Conservation (phyloP, 2,329 filamentous ascomycete genomes). For the Aspergillus sp. region DNA sequence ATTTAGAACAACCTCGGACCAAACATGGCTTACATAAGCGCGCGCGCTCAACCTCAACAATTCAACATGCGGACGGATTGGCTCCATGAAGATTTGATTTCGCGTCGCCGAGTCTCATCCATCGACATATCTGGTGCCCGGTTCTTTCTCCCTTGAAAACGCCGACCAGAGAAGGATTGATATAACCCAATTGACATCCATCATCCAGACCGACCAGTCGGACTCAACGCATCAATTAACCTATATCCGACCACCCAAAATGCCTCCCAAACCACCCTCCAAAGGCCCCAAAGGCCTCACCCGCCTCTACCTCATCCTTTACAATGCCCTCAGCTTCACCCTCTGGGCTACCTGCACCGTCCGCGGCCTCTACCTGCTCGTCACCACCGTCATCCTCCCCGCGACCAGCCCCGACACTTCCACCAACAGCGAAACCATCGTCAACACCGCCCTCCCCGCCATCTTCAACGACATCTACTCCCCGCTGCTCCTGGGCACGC, state of each 20-base stretch:
- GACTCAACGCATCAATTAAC: not conserved
- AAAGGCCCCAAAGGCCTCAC: slow-evolving; percentile 48
- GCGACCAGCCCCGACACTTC: slow-evolving; percentile 14
- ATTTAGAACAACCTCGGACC: not conserved
- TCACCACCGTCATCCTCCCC: not conserved
- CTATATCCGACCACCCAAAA: not conserved
- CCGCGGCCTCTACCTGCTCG: slow-evolving; percentile 60
- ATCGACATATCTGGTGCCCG: no score
- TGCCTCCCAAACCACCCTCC: slow-evolving; percentile 11
- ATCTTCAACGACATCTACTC: slow-evolving; percentile 49
- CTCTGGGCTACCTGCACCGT: slow-evolving; percentile 78
- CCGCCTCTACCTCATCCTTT: slow-evolving; percentile 71
- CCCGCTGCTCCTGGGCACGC: slow-evolving; percentile 59
- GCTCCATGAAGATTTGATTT: no score
- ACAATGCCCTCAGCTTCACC: slow-evolving; percentile 75
- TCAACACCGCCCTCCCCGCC: slow-evolving; percentile 21
- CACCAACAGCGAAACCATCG: slow-evolving; percentile 41
- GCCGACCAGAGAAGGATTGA: no score
- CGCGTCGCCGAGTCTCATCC: no score
- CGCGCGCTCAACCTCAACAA: not conserved
- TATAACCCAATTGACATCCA: not conserved
- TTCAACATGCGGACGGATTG: not conserved
- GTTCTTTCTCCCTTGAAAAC: no score
- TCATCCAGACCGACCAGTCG: not conserved
- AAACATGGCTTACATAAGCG: not conserved